Conservation (phyloP, 1,284 basidiomycete genomes). For the Melampsora occidentalis region DNA sequence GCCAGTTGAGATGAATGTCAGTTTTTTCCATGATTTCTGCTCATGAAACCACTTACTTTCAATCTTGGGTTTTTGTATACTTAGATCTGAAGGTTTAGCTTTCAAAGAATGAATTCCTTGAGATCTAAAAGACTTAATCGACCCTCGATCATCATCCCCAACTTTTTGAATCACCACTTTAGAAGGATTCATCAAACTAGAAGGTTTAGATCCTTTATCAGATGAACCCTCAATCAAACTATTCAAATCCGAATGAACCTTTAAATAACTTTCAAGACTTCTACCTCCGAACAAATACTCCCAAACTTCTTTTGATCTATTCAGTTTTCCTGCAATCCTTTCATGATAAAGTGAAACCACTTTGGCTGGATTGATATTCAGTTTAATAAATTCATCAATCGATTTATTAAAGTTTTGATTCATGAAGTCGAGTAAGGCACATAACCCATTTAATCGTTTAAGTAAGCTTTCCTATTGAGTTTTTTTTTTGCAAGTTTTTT, state of each 20-base stretch:
- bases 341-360: constrained; percentile 86
- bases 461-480: constrained; percentile 46
- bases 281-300: constrained; percentile 77
- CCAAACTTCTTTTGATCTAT: constrained; percentile 68
- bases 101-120: constrained; percentile 10
- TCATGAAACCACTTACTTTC: constrained; percentile 17
- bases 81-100: background rate
- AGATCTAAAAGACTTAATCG: constrained; percentile 20
- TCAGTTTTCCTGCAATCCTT: constrained; percentile 72
- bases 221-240: constrained; percentile 49
- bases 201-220: constrained; percentile 11
- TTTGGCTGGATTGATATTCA: constrained; percentile 88
- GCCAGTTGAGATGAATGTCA: too few species aligned
- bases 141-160: background rate
- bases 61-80: constrained; percentile 3
- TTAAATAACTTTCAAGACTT: constrained; percentile 28
- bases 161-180: background rate
- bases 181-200: constrained; percentile 3
- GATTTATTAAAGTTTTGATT: constrained; percentile 69
- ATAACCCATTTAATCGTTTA: constrained; percentile 57
- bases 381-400: constrained; percentile 79
- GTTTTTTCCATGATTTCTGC: background rate
- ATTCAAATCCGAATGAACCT: background rate
- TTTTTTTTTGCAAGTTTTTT: background rate
- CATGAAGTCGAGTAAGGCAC: constrained; percentile 72